Evolutionary conservation across 495 filamentous ascomycete genomes (phyloP), one percentile per base, ranked within the genome.

Genomic region (Aspergillus bridgeri): DNA sequence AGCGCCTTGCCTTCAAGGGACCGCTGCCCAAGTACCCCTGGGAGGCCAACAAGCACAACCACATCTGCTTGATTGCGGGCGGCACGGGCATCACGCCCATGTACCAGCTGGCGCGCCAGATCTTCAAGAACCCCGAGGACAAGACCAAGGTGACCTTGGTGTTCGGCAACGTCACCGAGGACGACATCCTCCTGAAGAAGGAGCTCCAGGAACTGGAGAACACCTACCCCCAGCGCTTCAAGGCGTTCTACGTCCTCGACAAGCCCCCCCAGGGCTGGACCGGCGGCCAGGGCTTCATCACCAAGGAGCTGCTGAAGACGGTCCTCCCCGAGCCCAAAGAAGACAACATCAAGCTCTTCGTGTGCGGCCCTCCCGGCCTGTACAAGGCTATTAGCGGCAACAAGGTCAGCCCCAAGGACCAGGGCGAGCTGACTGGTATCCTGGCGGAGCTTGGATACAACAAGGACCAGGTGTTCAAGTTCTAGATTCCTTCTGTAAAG

Each of bases 401-500:
- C 63, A 98, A 98, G 87, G 87, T 87, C 72, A 91, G 86, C 68
- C 93, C 93, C 9, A 76, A 80, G 58, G 92, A 98, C 67, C 94
- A 98, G 76, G 94, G 94, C 47, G 94, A 98, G 81, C 76, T 98
- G 42, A 75, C 75, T 5, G 94, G 94, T 55, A 71, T 86, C 62
- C 75, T 98, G 65, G 89, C 91, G 81, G 91, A 98, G 70, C 74
- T 98, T 51, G 94, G 94, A 18, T 98, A 97, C 78, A 81, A 66
- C 55, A 80, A 90, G 76, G 94, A 97, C 47, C 95, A 98, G 80
- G 95, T 98, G 23, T 98, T 89, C 80, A 98, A 98, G 81, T 98
- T 98, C 72, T 98, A 89, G 65, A 73, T 45, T 18, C 5, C n/a
- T 27, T 21, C 11, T 48, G 54, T 42, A 53, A 24, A 45, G 27